A percentile compares a stretch with the other conserved stretches of the same genome.
These are phyloP conservation scores for Salix viminalis DNA, from an alignment of 345 rosid species.

Conservation along the genomic window DNA sequence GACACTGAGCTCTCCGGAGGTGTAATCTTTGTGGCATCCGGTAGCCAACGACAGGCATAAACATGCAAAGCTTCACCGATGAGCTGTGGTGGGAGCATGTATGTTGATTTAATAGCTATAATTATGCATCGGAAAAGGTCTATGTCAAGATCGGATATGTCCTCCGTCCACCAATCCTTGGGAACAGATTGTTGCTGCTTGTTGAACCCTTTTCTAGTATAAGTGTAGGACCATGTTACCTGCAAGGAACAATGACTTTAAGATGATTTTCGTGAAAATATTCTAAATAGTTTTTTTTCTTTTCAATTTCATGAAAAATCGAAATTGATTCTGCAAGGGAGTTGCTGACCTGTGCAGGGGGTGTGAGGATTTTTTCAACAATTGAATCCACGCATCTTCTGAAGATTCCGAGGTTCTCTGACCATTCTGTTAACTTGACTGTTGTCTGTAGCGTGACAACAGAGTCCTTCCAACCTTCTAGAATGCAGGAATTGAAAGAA, in stretches of 20 bases:
- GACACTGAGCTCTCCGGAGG: slow-evolving; percentile 38
- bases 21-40: slow-evolving; percentile 46
- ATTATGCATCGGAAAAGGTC: slow-evolving; percentile 79
- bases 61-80: slow-evolving; percentile 94
- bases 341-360: slow-evolving; percentile 56
- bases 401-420: slow-evolving; percentile 77
- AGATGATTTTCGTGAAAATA: background rate
- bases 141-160: slow-evolving; percentile 80
- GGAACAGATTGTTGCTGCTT: slow-evolving; percentile 66
- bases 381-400: slow-evolving; percentile 81
- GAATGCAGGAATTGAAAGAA: slow-evolving; percentile 87
- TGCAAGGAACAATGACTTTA: slow-evolving; percentile 23
- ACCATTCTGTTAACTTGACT: slow-evolving; percentile 66
- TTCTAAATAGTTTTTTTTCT: background rate
- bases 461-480: slow-evolving; percentile 98
- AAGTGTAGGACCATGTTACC: slow-evolving; percentile 94
- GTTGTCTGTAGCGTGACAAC: slow-evolving; percentile 66
- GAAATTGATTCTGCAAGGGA: background rate
- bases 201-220: slow-evolving; percentile 67
- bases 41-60: slow-evolving; percentile 87
- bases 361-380: slow-evolving; percentile 76
- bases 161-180: slow-evolving; percentile 99
- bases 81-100: slow-evolving; percentile 64
- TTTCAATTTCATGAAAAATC: background rate
- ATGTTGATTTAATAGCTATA: slow-evolving; percentile 60